These are phyloP conservation scores for Fraxinus paxiana DNA, from an alignment of 305 asterid genomes.

Conservation along the genomic window DNA sequence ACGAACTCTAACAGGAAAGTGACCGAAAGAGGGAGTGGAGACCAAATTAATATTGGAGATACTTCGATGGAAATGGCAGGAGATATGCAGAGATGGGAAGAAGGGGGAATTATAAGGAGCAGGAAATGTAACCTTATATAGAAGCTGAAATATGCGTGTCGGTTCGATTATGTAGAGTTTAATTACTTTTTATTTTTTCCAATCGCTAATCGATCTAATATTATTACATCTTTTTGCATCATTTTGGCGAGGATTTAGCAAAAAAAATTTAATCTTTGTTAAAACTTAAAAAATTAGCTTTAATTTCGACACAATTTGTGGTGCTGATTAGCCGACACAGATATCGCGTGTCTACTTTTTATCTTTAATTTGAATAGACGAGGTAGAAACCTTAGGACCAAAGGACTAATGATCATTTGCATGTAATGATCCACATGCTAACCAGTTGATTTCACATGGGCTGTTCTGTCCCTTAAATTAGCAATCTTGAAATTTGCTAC, in stretches of 20 bases:
- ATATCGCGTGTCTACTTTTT: slow-evolving; percentile 12
- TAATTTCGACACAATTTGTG: slow-evolving; percentile 29
- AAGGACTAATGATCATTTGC: slow-evolving; percentile 36
- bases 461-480: slow-evolving; percentile 33
- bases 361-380: slow-evolving; percentile 31
- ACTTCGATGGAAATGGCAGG: slow-evolving; percentile 40
- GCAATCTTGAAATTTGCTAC: neutral
- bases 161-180: neutral
- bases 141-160: neutral
- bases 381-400: slow-evolving; percentile 29
- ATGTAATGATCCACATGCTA: slow-evolving; percentile 21
- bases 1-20: slow-evolving; percentile 21
- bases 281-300: slow-evolving; percentile 29
- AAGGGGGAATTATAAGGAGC: neutral
- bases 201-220: neutral
- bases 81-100: slow-evolving; percentile 56
- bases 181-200: neutral
- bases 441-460: slow-evolving; percentile 59
- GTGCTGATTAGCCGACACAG: slow-evolving; percentile 24
- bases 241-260: slow-evolving; percentile 12
- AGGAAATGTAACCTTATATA: neutral
- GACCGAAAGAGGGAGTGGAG: slow-evolving; percentile 9
- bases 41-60: slow-evolving; percentile 30
- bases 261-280: neutral
- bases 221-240: slow-evolving; percentile 6